A percentile compares a stretch with the other conserved stretches of the same genome.
phyloP scores from a whole-genome alignment of 371 early-diverging fungal genomes.

The Funneliformis caledonium region DNA sequence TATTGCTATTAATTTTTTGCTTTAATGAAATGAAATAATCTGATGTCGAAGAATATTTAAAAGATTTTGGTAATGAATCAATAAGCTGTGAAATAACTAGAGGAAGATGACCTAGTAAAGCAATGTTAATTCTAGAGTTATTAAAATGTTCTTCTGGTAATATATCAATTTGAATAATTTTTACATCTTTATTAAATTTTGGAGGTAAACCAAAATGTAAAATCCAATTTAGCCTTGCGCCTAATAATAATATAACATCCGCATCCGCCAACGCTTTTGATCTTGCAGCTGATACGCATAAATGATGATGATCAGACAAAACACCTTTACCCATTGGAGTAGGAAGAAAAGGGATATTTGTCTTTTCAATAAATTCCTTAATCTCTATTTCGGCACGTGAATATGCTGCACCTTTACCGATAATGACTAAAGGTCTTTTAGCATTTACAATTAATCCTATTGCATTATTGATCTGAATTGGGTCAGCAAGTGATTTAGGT shows the following conservation, averaged over 20 bases:
- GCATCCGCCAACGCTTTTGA: constrained; percentile 69
- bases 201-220: constrained; percentile 74
- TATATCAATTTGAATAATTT: constrained; percentile 78
- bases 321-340: constrained; percentile 87
- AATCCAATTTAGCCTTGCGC: constrained; percentile 84
- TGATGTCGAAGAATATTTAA: constrained; percentile 15
- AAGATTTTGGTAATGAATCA: constrained; percentile 31
- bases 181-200: constrained; percentile 58
- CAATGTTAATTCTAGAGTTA: constrained; percentile 50
- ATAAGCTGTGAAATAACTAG: constrained; percentile 58
- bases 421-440: constrained; percentile 67
- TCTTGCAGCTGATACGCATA: constrained; percentile 75
- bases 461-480: constrained; percentile 46
- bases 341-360: constrained; percentile 73
- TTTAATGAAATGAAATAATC: constrained; percentile 48
- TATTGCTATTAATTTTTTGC: constrained; percentile 55
- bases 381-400: constrained; percentile 71
- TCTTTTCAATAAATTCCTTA: constrained; percentile 56
- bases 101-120: constrained; percentile 69
- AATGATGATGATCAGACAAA: constrained; percentile 64
- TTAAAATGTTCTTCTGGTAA: constrained; percentile 69
- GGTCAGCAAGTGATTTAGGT: constrained; percentile 58
- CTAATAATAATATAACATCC: constrained; percentile 74
- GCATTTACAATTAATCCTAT: constrained; percentile 51
- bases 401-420: constrained; percentile 83